Evolutionary conservation across 148 eudicot species (phyloP).

Genomic region (Rhododendron vialii): DNA sequence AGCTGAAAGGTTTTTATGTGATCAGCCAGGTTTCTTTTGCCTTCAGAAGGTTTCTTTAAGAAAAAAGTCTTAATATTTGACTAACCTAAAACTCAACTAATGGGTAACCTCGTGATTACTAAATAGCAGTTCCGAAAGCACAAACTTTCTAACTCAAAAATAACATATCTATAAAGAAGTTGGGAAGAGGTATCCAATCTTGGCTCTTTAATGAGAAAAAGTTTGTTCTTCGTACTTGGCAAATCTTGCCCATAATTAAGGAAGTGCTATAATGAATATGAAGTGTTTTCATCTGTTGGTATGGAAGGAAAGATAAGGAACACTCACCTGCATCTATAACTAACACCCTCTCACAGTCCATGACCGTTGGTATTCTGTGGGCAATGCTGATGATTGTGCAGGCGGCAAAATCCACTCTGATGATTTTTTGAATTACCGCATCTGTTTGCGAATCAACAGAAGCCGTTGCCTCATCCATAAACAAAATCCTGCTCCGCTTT

Average conservation of each 20-base stretch:
- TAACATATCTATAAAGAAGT: too few species aligned
- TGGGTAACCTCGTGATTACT: too few species aligned
- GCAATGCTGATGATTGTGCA: constrained; percentile 97
- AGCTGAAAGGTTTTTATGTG: background rate
- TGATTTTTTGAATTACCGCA: constrained; percentile 82
- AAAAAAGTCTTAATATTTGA: too few species aligned
- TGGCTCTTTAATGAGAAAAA: too few species aligned
- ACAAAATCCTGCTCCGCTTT: constrained; percentile 70
- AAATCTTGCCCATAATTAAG: background rate
- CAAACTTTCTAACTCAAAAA: too few species aligned
- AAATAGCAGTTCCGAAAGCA: too few species aligned
- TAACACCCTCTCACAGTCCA: constrained; percentile 93
- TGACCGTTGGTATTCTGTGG: constrained; percentile 95
- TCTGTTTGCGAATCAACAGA: constrained; percentile 97
- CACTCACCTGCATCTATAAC: constrained; percentile 79
- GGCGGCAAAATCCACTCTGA: constrained; percentile 76
- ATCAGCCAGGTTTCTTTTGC: background rate
- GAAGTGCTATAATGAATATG: too few species aligned
- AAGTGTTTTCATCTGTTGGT: background rate
- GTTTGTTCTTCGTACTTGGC: background rate
- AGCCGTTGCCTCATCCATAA: constrained; percentile 98
- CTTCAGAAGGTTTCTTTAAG: background rate
- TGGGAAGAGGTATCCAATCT: too few species aligned
- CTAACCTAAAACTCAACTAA: too few species aligned
- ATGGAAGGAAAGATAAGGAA: background rate